Conservation (phyloP, 371 early-diverging fungal genomes). For the Blakeslea trispora region DNA sequence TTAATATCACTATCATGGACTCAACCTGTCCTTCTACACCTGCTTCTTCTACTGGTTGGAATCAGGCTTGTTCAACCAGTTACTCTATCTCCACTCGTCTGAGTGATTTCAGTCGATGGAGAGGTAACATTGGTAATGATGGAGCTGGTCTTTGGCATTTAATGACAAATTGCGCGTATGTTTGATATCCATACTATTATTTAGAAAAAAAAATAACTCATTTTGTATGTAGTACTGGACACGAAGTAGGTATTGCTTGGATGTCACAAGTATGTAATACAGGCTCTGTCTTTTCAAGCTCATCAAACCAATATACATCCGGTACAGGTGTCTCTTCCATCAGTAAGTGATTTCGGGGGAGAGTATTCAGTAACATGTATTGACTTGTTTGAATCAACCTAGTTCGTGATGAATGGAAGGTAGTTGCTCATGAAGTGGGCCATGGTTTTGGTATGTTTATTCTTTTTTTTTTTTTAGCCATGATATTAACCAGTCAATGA, state of each 20-base stretch:
- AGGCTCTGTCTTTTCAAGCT: slow-evolving; percentile 20
- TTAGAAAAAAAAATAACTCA: too few relatives aligned
- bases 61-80: slow-evolving; percentile 69
- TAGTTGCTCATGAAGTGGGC: slow-evolving; percentile 96
- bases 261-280: slow-evolving; percentile 73
- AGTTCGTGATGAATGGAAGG: slow-evolving; percentile 91
- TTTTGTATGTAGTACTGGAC: slow-evolving; percentile 58
- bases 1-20: slow-evolving; percentile 76
- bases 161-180: slow-evolving; percentile 84
- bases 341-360: slow-evolving; percentile 42
- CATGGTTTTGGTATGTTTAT: slow-evolving; percentile 75
- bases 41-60: slow-evolving; percentile 62
- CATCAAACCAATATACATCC: slow-evolving; percentile 55
- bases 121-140: slow-evolving; percentile 67
- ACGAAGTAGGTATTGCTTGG: slow-evolving; percentile 96
- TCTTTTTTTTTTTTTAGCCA: neutral
- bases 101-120: slow-evolving; percentile 90
- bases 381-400: neutral
- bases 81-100: slow-evolving; percentile 80
- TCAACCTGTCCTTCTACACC: slow-evolving; percentile 58
- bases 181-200: slow-evolving; percentile 1
- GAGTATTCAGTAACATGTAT: too few relatives aligned
- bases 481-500: slow-evolving; percentile 2
- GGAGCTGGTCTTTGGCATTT: slow-evolving; percentile 95
- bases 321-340: slow-evolving; percentile 91